Conservation (phyloP, 352 stramenopile species). For the Phytophthora pluvialis region DNA sequence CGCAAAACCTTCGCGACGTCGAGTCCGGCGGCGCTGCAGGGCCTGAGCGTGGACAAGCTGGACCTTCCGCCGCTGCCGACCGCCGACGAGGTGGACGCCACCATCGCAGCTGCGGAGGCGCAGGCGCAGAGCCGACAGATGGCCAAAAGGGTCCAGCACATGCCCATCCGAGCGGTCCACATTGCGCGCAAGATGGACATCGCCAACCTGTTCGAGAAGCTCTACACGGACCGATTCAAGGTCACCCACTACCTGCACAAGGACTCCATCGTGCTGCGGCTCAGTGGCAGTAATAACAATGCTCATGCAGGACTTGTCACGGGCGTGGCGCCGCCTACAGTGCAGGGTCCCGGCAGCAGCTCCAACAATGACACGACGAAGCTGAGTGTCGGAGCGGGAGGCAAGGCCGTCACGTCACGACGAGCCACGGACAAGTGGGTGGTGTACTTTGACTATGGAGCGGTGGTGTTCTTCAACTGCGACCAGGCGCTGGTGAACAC, state of each 20-base stretch:
- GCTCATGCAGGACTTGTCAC: conserved; percentile 44
- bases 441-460: conserved; percentile 93
- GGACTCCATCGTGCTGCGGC: conserved; percentile 78
- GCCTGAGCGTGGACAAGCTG: conserved; percentile 37
- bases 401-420: conserved; percentile 63
- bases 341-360: conserved; percentile 12
- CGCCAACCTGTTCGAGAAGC: conserved; percentile 83
- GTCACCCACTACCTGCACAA: conserved; percentile 83
- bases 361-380: conserved; percentile 45
- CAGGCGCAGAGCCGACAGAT: conserved; percentile 49
- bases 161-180: conserved; percentile 85
- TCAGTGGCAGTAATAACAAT: conserved; percentile 54
- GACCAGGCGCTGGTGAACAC: conserved; percentile 77
- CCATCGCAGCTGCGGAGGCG: conserved; percentile 68
- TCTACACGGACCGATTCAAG: conserved; percentile 88
- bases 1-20: conserved; percentile 23
- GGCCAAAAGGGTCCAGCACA: conserved; percentile 70
- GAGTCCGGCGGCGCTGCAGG: conserved; percentile 12
- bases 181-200: conserved; percentile 90
- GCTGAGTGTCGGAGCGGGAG: conserved; percentile 48
- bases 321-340: conserved; percentile 29
- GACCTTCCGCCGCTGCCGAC: conserved; percentile 62
- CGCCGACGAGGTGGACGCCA: conserved; percentile 67
- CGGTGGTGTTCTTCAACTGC: conserved; percentile 94
- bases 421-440: conserved; percentile 92